Base-by-base conservation (phyloP, 176 grass and related monocot genomes). In the Metroxylon sagu region DNA sequence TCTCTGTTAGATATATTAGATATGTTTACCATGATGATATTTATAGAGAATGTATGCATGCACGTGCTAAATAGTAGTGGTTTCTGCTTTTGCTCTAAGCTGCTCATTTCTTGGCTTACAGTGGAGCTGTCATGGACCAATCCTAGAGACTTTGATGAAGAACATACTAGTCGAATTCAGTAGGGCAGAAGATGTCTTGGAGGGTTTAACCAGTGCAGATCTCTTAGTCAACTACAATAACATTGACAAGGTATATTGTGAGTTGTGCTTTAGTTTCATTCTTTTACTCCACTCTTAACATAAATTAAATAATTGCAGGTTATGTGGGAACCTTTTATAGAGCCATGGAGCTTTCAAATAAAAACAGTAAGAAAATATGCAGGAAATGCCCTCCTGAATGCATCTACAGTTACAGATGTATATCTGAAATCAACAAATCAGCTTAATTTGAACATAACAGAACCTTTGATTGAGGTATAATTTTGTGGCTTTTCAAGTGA, bases 291-390 rank as follows among this genome's bases (percentile, higher is more conserved):
- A 43, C 35, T 43, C 8, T 43, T 43, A 10, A 43, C 10, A 43
- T 12, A 43, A 43, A 14, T 10, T 43, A 7, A 12, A 12, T 83
- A 39, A 54, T 80, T 57, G 64, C 71, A 96, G 92, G 92, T 96
- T 76, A 96, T 90, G 87, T 96, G 92, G 92, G 92, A 96, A 64
- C 86, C 87, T 63, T 96, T 96, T 71, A 70, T 96, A 71, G 92
- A 96, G 81, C 92, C 92, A 53, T 90, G 86, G 77, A 88, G 72
- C 50, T 80, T 96, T 96, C 77, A 87, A 60, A 69, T 87, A 74
- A 71, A 75, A 29, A 59, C 87, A 56, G 49, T 57, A 65, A 79
- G 75, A 79, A 84, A 96, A 82, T 65, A 61, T 82, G 52, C 65
- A 49, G 75, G 82, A 60, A 60, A 75, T 81, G 68, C 35, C 35